Base-by-base conservation (phyloP, 176 grass and related monocot species). In the Carex kokanica region DNA sequence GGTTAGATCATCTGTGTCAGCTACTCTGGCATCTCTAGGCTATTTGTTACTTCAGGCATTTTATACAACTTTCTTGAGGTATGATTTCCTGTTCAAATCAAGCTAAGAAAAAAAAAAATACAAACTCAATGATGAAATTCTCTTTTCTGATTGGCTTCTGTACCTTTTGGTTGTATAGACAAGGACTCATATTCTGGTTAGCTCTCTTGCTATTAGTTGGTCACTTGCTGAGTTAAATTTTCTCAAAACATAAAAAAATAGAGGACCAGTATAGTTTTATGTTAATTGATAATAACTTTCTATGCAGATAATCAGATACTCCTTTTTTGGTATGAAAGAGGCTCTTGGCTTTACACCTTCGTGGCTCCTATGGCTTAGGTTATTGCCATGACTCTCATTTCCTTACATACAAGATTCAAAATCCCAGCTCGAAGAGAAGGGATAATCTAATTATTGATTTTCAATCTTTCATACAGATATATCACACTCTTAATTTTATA, bases 321-420 rank as follows among this genome's bases (percentile, higher is more conserved):
- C 96, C 6, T 99, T 99, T 86, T 95, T 99, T 83, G 89, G 93
- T 11, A 78, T 92, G 89, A 99, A 93, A 81, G 96, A 99, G 75
- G 72, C 86, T 59, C 74, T 99, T 86, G 91, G 93, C 70, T 90
- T 52, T 85, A 66, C 91, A 47, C 93, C 96, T 73, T 92, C 83
- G 5, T 95, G 91, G 93, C 88, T 99, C 16, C 84, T 99, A 34
- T 99, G 96, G 96, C 96, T 95, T 14, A 95, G 96, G 96, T 98
- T 31, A 34, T 31, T 56, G 55, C 6, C 13, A 67, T 43, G 51
- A 20, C 40, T 52, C n/a, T 31, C 40, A 5, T 57, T 24, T n/a
- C 6, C 14, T 25, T 25, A 41, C 0, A 27, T 40, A 68, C 61
- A 25, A 11, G 7, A 24, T 52, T 74, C 43, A 32, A 34, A 40